Evolutionary conservation across 2,329 filamentous ascomycete genomes (phyloP).

Genomic region (Celoporthe dispersa): DNA sequence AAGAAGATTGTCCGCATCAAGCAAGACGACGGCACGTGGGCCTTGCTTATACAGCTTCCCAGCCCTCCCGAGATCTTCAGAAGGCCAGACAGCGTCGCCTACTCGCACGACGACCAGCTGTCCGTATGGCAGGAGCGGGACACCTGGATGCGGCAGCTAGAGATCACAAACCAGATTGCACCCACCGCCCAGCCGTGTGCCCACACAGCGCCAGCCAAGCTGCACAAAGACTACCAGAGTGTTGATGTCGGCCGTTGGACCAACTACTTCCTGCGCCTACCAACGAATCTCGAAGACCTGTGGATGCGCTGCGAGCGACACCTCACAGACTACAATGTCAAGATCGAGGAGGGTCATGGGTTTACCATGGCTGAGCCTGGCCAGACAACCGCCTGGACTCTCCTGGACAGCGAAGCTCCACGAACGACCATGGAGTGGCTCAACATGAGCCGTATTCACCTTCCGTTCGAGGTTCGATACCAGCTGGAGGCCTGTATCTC

Average conservation of each 20-base stretch:
- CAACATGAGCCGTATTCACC: conserved; percentile 42
- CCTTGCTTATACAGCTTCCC: conserved; percentile 52
- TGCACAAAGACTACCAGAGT: conserved; percentile 44
- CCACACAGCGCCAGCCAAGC: conserved; percentile 42
- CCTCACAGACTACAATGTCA: conserved; percentile 75
- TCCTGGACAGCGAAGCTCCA: conserved; percentile 17
- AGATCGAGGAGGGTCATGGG: conserved; percentile 32
- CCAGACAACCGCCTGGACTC: conserved; percentile 19
- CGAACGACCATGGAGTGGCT: conserved; percentile 37
- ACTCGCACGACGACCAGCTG: conserved; percentile 40
- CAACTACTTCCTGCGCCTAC: conserved; percentile 54
- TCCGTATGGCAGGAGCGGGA: conserved; percentile 47
- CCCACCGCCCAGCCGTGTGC: conserved; percentile 32
- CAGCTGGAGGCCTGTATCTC: conserved; percentile 95
- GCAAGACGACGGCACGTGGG: conserved; percentile 38
- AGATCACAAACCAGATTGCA: conserved; percentile 44
- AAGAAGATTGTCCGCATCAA: conserved; percentile 47
- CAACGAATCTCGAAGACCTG: conserved; percentile 34
- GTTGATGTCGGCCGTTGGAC: conserved; percentile 63
- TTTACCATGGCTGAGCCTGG: conserved; percentile 24
- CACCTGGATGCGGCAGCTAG: conserved; percentile 54
- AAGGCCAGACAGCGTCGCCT: conserved; percentile 39
- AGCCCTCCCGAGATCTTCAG: conserved; percentile 55
- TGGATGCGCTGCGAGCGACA: conserved; percentile 54
- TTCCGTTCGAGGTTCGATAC: conserved; percentile 79